Evolutionary conservation across 176 grass and related monocot species (phyloP), one percentile per base, ranked within the genome.

Genomic region (Rhynchospora breviuscula): DNA sequence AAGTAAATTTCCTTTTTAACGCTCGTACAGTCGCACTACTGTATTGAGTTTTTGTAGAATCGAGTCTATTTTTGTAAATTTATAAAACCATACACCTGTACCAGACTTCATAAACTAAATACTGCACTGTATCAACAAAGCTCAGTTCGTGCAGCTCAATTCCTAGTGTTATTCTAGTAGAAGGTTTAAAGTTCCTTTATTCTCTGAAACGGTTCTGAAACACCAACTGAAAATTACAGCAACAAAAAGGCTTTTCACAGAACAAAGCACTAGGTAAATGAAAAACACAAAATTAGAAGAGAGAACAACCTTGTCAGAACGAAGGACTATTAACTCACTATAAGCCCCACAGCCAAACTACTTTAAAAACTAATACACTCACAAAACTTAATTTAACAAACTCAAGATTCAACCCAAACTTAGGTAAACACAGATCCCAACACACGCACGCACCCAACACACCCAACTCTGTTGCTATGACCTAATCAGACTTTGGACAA

Each of bases 331-430:
- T 84, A 84, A 84, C 68, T 65, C 45, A n/a, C 58, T 88, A 88
- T 79, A 79, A 84, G 62, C 69, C 29, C 80, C 78, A 71, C 54
- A 69, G 58, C 67, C 79, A 88, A 66, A 69, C 68, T 79, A 59
- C 80, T 44, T 46, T 65, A 67, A 67, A 80, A 60, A 54, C 86
- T 84, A 88, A 68, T 44, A 88, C 76, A 66, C 80, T 26, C 67
- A 43, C 46, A 19, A 74, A 61, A 35, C 51, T 63, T 76, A 85
- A 71, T 85, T 64, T 76, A 79, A 64, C 86, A 44, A 84, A 84
- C 80, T 83, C 15, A 19, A 63, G 47, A 69, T 84, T 47, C 60
- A 79, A 64, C 53, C 31, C 80, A 88, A 84, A 81, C 61, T 67
- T 64, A 67, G 74, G 78, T 79, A 21, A 68, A 83, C 67, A 72